These are phyloP conservation scores for Rutstroemia sp. DNA, from an alignment of 2,329 filamentous ascomycete species.

Conservation along the genomic window DNA sequence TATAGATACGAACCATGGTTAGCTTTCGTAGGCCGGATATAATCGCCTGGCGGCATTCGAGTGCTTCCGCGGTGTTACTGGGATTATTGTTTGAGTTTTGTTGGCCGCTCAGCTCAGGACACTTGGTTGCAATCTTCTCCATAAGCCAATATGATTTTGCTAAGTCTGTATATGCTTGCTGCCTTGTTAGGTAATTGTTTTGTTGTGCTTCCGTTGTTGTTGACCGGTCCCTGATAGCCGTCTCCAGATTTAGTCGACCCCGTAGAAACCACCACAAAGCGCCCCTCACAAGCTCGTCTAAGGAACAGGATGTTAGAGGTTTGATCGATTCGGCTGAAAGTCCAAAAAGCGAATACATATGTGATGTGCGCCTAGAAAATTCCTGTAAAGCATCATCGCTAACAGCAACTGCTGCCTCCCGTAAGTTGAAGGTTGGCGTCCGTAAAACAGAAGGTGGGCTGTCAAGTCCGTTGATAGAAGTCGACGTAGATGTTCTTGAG, in stretches of 20 bases:
- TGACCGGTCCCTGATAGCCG: slow-evolving; percentile 58
- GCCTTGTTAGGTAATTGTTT: slow-evolving; percentile 48
- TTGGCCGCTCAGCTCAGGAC: slow-evolving; percentile 16
- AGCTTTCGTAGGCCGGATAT: slow-evolving; percentile 64
- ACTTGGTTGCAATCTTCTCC: slow-evolving; percentile 38
- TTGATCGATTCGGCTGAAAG: slow-evolving; percentile 69
- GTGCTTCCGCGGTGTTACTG: slow-evolving; percentile 33
- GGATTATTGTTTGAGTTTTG: slow-evolving; percentile 15
- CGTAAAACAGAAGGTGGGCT: slow-evolving; percentile 10
- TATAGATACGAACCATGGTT: slow-evolving; percentile 36
- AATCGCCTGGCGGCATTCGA: slow-evolving; percentile 46
- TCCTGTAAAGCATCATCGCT: slow-evolving; percentile 58
- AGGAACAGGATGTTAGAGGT: slow-evolving; percentile 54
- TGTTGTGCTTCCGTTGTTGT: slow-evolving; percentile 45
- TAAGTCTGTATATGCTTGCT: slow-evolving; percentile 79
- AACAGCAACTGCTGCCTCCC: slow-evolving; percentile 21
- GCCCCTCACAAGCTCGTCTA: slow-evolving; percentile 63
- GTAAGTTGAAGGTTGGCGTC: slow-evolving; percentile 17
- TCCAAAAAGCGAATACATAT: slow-evolving; percentile 69
- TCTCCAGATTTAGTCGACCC: slow-evolving; percentile 70
- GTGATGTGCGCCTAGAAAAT: slow-evolving; percentile 64
- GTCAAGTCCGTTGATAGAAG: background rate
- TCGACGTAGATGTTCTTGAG: background rate
- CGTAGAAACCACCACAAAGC: slow-evolving; percentile 86
- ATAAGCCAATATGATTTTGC: slow-evolving; percentile 82